Percentiles rank a stretch among this genome's conserved stretches.
phyloP scores from a whole-genome alignment of 1,284 basidiomycete species.

The Ustilago loliicola region DNA sequence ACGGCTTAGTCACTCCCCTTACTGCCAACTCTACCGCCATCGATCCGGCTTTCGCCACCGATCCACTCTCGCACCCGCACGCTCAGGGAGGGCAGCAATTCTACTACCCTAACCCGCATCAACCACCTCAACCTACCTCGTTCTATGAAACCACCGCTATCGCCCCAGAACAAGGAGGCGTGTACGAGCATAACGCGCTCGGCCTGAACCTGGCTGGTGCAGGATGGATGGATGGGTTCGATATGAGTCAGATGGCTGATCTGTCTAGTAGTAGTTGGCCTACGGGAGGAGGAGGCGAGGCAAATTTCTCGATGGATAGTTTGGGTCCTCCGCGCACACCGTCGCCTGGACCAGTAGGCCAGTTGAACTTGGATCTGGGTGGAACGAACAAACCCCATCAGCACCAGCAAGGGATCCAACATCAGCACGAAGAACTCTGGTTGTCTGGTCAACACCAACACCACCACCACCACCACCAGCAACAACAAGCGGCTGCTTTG shows the following conservation, averaged over 20 bases:
- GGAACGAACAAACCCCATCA: background rate
- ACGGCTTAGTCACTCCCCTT: constrained; percentile 34
- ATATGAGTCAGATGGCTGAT: constrained; percentile 4
- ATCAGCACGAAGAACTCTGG: background rate
- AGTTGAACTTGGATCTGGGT: background rate
- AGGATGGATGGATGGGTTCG: background rate
- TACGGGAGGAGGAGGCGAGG: background rate
- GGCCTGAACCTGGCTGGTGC: background rate
- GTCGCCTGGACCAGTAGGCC: background rate
- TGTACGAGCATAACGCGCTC: constrained; percentile 4
- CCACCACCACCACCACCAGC: background rate
- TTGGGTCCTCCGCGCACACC: background rate
- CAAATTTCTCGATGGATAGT: background rate
- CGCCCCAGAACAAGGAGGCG: background rate
- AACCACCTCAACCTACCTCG: background rate
- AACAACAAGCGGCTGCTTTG: background rate
- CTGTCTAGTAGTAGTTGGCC: background rate
- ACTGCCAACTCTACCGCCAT: constrained; percentile 14
- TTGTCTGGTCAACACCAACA: background rate
- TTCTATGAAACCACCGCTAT: background rate
- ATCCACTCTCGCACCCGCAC: background rate
- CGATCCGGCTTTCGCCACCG: constrained; percentile 14
- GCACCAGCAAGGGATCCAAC: background rate
- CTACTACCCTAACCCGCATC: background rate
- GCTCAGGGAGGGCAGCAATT: background rate